Base-by-base conservation (phyloP, 306 rosid species). In the Prunus fruticosa region DNA sequence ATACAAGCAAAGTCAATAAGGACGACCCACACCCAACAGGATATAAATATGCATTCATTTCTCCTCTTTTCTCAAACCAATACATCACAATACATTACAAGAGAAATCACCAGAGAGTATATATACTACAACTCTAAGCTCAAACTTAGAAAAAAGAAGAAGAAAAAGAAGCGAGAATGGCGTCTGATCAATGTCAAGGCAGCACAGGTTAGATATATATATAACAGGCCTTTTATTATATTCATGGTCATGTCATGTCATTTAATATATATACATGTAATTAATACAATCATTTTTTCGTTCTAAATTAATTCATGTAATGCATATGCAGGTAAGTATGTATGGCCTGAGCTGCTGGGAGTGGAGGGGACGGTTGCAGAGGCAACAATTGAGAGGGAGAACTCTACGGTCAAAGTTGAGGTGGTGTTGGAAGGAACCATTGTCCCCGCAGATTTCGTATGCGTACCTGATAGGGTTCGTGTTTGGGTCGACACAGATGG, bases 311-410 rank as follows among this genome's bases (percentile, higher is more conserved):
- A 54, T 54, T n/a, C 60, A 8, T 54, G 10, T 57, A n/a, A 22
- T n/a, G 7, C 5, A 30, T 4, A 25, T 64, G 68, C 7, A 64
- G 68, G 91, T 45, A 90, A 90, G 75, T 69, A 49, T 20, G 75
- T 87, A 14, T 88, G 93, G 91, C 82, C 87, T 1, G 93, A 88
- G 77, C 76, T 88, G 73, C 68, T 88, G 15, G 93, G 90, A 18
- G 62, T 51, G 19, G 10, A 76, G 6, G 91, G 85, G 66, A 58
- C 71, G 30, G 79, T 49, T 28, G 93, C 89, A 11, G 58, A 56
- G 72, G 67, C 54, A 74, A 80, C 60, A 12, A 76, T 87, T 25
- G 56, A 69, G 77, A 76, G 61, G 16, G 90, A 88, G 67, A 90
- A 90, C 16, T 73, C 87, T 0, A 10, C 45, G 1, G 84, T 87